Evolutionary conservation across 1,139 yeast species (phyloP), one percentile per base, ranked within the genome.

Genomic region (Kazachstania sp.): DNA sequence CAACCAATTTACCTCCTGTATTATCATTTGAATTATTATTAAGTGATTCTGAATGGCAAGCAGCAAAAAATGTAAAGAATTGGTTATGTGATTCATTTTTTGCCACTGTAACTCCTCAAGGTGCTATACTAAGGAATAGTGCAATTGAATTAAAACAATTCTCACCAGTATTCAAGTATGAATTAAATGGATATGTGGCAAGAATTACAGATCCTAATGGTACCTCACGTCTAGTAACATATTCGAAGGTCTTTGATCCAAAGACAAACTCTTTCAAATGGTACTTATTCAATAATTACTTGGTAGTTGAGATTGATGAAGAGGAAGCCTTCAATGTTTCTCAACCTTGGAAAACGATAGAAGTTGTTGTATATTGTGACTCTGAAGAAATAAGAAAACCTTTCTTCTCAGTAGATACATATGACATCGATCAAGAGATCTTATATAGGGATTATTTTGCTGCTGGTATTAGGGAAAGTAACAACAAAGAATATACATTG

Each of bases 221-320:
- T 4, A 70, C 70, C 40, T 78, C 78, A 2, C 74, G 83, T 57
- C 65, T 83, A 48, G 82, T 85, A 0, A 73, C 87, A 0, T 78
- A 75, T 53, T 72, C 79, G 6, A 74, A 74, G 47, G 70, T 79
- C n/a, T 69, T 65, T 15, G 73, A 71, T 44, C 53, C 54, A 4
- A 44, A 50, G 2, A 46, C 54, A 2, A 58, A 58, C 3, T 29
- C 45, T 2, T 64, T 61, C 45, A 72, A 72, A 47, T 94, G 99
- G 98, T 79, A 75, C 56, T 66, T 94, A 58, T 88, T 94, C 64
- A 94, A 94, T 61, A 97, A 94, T 65, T 94, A 90, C 65, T 70
- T 92, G 56, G 97, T 88, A n/a, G 77, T 80, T 63, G 82, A 81
- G 23, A 74, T 94, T 1, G 73, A 83, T 0, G 86, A 82, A 54